Evolutionary conservation across 129 eudicot species (phyloP).

Genomic region (Artemisia tridentata): DNA sequence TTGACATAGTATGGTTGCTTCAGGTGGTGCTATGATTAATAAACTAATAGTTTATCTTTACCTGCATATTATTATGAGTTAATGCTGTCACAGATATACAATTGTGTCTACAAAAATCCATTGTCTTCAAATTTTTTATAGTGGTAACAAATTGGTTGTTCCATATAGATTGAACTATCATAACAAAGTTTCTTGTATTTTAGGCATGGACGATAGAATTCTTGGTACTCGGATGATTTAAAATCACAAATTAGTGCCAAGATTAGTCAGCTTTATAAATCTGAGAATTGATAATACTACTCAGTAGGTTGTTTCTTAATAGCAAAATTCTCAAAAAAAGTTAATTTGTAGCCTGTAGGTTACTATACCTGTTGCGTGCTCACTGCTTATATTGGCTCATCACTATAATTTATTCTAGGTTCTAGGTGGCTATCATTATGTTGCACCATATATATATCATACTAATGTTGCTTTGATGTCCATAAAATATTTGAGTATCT

Average conservation of each 20-base stretch:
- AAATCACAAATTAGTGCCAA: not conserved
- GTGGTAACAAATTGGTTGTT: constrained; percentile 7
- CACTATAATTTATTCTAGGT: constrained; percentile 8
- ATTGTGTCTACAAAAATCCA: too few relatives aligned
- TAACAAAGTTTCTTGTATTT: constrained; percentile 1
- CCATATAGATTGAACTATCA: not conserved
- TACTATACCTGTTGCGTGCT: not conserved
- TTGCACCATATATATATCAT: not conserved
- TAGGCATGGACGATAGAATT: not conserved
- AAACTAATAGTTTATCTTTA: not conserved
- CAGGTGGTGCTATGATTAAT: not conserved
- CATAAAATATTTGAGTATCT: not conserved
- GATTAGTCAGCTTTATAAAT: not conserved
- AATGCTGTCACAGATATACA: not conserved
- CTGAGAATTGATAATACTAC: not conserved
- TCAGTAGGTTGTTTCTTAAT: not conserved
- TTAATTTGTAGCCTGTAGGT: not conserved
- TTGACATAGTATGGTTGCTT: not conserved
- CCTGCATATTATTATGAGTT: not conserved
- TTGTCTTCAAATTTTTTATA: not conserved
- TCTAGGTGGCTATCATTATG: constrained; percentile 14
- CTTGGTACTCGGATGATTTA: not conserved
- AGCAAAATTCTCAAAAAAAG: not conserved
- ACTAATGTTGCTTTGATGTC: not conserved
- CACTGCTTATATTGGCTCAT: constrained; percentile 1